Evolutionary conservation across 208 protist species (phyloP).

Genomic region (Trypanosomatidae sp.): DNA sequence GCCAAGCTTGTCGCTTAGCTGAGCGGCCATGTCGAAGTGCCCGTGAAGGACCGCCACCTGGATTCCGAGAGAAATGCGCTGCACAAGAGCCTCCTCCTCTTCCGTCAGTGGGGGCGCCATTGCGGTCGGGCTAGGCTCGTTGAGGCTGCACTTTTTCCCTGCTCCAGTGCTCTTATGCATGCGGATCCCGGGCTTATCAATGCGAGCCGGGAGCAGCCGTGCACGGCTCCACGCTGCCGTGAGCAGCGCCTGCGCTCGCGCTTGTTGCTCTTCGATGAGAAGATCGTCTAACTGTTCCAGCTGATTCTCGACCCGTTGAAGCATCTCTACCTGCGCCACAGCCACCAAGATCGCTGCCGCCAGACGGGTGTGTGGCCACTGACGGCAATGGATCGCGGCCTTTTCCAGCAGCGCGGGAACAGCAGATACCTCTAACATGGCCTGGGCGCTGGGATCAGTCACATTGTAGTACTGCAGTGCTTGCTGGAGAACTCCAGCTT

Average conservation of each 20-base stretch:
- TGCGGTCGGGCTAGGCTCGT: neutral
- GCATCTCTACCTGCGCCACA: conserved; percentile 16
- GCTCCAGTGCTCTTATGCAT: conserved; percentile 1
- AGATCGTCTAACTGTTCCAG: conserved; percentile 16
- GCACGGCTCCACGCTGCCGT: conserved; percentile 21
- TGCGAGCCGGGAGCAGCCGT: conserved; percentile 8
- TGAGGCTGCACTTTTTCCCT: conserved; percentile 5
- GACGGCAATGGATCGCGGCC: conserved; percentile 3
- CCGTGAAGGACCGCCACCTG: conserved; percentile 16
- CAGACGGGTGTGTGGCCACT: conserved; percentile 23
- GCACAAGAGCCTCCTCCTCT: conserved; percentile 19
- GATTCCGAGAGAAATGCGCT: conserved; percentile 14
- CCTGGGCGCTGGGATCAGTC: neutral
- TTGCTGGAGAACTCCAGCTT: conserved; percentile 17
- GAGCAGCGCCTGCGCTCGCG: conserved; percentile 13
- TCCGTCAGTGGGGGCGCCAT: conserved; percentile 1
- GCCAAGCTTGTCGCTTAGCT: conserved; percentile 25
- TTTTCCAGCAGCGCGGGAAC: conserved; percentile 8
- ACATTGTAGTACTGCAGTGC: conserved; percentile 24
- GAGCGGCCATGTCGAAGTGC: conserved; percentile 20
- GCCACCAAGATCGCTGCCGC: conserved; percentile 4
- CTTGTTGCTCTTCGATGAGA: conserved; percentile 17
- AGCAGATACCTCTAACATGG: conserved; percentile 9
- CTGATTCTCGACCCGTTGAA: conserved; percentile 17
- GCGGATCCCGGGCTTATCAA: conserved; percentile 16